These are phyloP conservation scores for Coemansia sp. DNA, from an alignment of 192 early-diverging fungal species.

Conservation along the genomic window DNA sequence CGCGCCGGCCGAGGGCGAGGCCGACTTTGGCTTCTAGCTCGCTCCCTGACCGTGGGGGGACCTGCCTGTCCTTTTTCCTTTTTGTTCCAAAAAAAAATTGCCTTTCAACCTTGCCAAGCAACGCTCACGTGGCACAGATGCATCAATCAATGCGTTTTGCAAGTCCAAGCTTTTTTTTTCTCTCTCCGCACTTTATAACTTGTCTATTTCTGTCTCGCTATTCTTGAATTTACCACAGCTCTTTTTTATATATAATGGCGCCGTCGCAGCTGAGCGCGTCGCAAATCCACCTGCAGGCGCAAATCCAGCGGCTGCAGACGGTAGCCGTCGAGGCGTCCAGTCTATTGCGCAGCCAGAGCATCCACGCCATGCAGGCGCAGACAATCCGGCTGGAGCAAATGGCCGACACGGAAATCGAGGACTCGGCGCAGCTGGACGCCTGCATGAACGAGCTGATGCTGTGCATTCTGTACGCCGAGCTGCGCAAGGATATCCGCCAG, in stretches of 20 bases:
- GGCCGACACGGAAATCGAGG: constrained; percentile 38
- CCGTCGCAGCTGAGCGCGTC: neutral
- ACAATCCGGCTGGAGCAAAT: constrained; percentile 31
- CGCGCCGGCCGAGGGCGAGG: constrained; percentile 73
- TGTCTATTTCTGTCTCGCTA: no score
- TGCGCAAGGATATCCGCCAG: constrained; percentile 32
- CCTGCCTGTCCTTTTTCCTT: no score
- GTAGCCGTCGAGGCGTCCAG: constrained; percentile 29
- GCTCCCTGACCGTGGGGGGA: no score
- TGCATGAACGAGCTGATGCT: constrained; percentile 43
- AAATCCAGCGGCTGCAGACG: constrained; percentile 33
- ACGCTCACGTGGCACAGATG: no score
- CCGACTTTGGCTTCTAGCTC: constrained; percentile 56
- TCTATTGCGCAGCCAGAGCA: constrained; percentile 26
- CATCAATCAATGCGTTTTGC: constrained; percentile 17
- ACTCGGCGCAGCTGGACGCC: constrained; percentile 2
- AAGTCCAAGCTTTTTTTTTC: no score
- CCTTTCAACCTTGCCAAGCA: no score
- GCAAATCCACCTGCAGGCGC: constrained; percentile 13
- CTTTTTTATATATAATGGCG: neutral
- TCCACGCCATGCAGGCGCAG: constrained; percentile 29
- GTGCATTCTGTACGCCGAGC: constrained; percentile 28
- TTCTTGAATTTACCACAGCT: neutral
- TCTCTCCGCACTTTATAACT: no score
- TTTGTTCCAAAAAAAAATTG: no score